phyloP scores from a whole-genome alignment of 108 stramenopile species.

The Chaetoceros tenuissimus region DNA sequence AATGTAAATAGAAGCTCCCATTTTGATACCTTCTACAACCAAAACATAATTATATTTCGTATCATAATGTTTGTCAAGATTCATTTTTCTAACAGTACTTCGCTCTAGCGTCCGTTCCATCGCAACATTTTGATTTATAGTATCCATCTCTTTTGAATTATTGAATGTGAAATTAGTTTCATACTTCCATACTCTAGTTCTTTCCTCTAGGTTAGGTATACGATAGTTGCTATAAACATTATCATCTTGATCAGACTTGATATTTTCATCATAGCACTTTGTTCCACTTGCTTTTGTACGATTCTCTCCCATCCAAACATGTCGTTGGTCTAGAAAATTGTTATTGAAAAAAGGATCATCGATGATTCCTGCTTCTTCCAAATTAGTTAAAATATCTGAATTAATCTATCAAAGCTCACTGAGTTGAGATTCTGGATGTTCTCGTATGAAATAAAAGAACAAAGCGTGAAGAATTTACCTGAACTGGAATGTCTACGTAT shows the following conservation, averaged over 20 bases:
- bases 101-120: too few species aligned
- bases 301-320: conserved; percentile 22
- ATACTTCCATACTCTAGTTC: conserved; percentile 28
- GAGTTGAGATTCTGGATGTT: too few species aligned
- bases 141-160: background rate
- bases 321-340: conserved; percentile 27
- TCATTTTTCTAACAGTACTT: background rate
- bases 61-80: background rate
- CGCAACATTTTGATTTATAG: background rate
- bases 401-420: too few species aligned
- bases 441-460: too few species aligned
- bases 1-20: conserved; percentile 29
- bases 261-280: background rate
- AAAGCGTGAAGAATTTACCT: too few species aligned
- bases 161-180: conserved; percentile 13
- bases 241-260: background rate
- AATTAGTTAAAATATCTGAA: conserved; percentile 33
- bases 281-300: background rate
- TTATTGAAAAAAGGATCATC: conserved; percentile 23
- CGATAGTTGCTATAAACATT: background rate
- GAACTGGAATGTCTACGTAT: too few species aligned
- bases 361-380: conserved; percentile 17
- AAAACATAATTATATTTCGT: background rate
- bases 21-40: conserved; percentile 43
- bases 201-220: conserved; percentile 1